Base-by-base conservation (phyloP, 1,284 basidiomycete genomes). In the Ustilago curta region DNA sequence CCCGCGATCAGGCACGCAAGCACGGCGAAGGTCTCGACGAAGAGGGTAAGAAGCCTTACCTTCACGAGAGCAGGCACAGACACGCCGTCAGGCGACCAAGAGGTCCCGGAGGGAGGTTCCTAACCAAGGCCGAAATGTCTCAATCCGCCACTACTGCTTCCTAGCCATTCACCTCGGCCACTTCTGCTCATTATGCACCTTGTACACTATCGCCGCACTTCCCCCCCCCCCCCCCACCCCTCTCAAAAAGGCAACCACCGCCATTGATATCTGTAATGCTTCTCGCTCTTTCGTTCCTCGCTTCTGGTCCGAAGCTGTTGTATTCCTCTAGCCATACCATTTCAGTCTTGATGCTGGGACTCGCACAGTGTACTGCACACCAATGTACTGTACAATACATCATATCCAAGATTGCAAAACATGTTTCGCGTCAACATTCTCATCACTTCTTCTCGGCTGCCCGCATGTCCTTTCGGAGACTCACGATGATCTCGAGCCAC, bases 81-180 rank as follows among this genome's bases (percentile, higher is more conserved):
- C 97, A 99, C 86, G 96, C 96, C 16, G 97, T 98, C 91, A 91
- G 95, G 45, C 90, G 96, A 37, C 96, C 96, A 16, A 89, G 97
- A 70, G 96, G 96, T 1, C 95, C 96, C 40, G 96, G 97, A 29
- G 96, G 96, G 21, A 91, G 96, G 32, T 98, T 98, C 88, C 90
- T 98, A 23, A 71, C 73, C 27, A 70, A 70, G 37, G 68, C 68
- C 12, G 68, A 70, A 37, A 70, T 70, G 62, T 35, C 61, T 19
- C 56, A 66, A 59, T 40, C 68, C 19, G 62, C 62, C 8, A 54
- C 68, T 9, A 47, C 68, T 21, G 43, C 50, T 32, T 43, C 59
- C 42, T 49, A 42, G 25, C 35, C 8, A 32, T n/a, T 45, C 19
- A 43, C 43, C 19, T 23, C 8, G 18, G 7, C 8, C 37, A 23